Evolutionary conservation across 2,329 filamentous ascomycete genomes (phyloP).

Genomic region (Gliomastix tumulicola): DNA sequence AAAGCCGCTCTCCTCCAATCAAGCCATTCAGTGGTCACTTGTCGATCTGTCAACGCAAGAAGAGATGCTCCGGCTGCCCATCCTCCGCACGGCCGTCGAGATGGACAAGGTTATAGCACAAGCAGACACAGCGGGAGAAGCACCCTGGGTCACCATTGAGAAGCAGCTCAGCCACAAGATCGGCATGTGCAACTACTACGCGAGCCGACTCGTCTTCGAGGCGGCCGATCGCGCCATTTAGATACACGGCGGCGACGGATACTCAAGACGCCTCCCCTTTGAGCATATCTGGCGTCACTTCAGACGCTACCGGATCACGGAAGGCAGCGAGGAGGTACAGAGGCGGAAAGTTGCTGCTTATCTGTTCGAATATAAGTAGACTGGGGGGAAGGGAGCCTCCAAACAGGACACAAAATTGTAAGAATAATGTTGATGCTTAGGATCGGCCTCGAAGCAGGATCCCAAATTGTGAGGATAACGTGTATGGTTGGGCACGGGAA

Average conservation of each 20-base stretch:
- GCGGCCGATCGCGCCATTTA: slow-evolving; percentile 10
- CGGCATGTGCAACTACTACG: slow-evolving; percentile 11
- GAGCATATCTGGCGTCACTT: slow-evolving; percentile 12
- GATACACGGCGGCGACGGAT: slow-evolving; percentile 10
- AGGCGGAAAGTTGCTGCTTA: slow-evolving; percentile 9
- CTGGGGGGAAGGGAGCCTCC: background rate
- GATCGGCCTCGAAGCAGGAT: too few relatives aligned
- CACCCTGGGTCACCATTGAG: slow-evolving; percentile 10
- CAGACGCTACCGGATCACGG: slow-evolving; percentile 8
- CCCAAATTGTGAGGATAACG: too few relatives aligned
- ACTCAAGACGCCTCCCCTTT: slow-evolving; percentile 8
- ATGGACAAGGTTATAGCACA: slow-evolving; percentile 7
- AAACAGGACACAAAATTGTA: background rate
- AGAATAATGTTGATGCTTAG: background rate
- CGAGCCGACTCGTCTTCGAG: slow-evolving; percentile 8
- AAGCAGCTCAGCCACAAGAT: slow-evolving; percentile 10
- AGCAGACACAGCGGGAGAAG: background rate
- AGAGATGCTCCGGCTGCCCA: slow-evolving; percentile 9
- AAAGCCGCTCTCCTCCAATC: slow-evolving; percentile 7
- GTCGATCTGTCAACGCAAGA: slow-evolving; percentile 9
- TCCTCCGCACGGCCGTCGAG: slow-evolving; percentile 7
- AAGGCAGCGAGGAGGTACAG: slow-evolving; percentile 10
- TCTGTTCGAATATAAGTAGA: slow-evolving; percentile 8
- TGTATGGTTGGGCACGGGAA: too few relatives aligned
- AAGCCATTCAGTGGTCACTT: slow-evolving; percentile 11